Base-by-base conservation (phyloP, 306 rosid genomes). In the Astragalus membranaceus region DNA sequence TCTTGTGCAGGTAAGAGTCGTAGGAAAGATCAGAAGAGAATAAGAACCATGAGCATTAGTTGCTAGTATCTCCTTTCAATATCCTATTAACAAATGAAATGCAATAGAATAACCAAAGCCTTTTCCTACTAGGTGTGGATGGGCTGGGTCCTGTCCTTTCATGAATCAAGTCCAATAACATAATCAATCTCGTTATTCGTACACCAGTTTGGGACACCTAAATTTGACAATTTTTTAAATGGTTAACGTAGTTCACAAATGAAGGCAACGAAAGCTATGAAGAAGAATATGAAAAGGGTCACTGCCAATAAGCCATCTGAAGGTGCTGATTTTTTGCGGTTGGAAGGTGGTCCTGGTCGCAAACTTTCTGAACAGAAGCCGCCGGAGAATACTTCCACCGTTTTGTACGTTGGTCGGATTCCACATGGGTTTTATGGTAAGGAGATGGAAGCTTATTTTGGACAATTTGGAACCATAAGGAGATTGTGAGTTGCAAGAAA, bases 241-340 rank as follows among this genome's bases (percentile, higher is more conserved):
- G 30, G 30, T 26, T 3, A 26, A 26, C 3, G 30, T 3, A 26
- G 30, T 26, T 26, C 30, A 26, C 30, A 26, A 26, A 92, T n/a
- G 98, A 85, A 89, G 85, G 95, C 85, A n/a, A 89, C 82, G 82
- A 92, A 88, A 85, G 83, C 92, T 5, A 67, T 82, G 95, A 86
- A 87, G 84, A 89, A 87, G 82, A 82, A 66, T 6, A 10, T 92
- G 75, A 84, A 63, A 70, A 88, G 63, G 80, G 89, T 67, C 30
- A 46, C 68, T 10, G 66, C 87, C 43, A 78, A 33, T 0, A 73
- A 66, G 49, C 37, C 59, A 9, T 57, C 82, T 17, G 65, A 66
- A 36, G 70, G 73, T 78, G 75, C 85, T 36, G 98, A 90, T 70
- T 90, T 85, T 69, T 77, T 90, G 96, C 92, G 90, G 5, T 84